These are phyloP conservation scores for Penicillium sp. DNA, from an alignment of 2,329 filamentous ascomycete genomes.

Conservation along the genomic window DNA sequence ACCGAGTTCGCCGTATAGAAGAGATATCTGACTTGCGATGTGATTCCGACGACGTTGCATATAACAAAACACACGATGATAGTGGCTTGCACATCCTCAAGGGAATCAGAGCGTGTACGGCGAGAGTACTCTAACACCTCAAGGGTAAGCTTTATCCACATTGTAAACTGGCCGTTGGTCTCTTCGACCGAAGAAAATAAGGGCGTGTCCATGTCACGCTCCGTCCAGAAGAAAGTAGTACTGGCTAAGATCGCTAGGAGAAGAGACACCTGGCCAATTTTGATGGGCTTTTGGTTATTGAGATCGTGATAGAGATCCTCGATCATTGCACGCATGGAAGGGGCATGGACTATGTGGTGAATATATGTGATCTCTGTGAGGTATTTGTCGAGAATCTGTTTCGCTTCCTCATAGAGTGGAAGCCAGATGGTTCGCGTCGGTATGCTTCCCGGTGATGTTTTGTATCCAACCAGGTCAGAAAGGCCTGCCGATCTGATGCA, in stretches of 20 bases:
- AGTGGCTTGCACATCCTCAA: conserved; percentile 39
- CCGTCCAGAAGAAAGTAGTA: conserved; percentile 33
- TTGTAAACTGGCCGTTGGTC: conserved; percentile 27
- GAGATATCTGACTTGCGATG: conserved; percentile 32
- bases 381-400: conserved; percentile 33
- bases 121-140: conserved; percentile 36
- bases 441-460: neutral
- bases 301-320: conserved; percentile 31
- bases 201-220: conserved; percentile 10
- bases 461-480: neutral
- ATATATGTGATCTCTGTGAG: conserved; percentile 32
- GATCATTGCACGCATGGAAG: conserved; percentile 26
- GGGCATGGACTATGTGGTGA: conserved; percentile 36
- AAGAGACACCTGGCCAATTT: conserved; percentile 29
- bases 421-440: conserved; percentile 32
- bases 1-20: conserved; percentile 32
- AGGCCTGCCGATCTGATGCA: conserved; percentile 1
- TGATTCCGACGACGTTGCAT: conserved; percentile 35
- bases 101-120: conserved; percentile 18
- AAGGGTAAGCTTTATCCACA: conserved; percentile 32
- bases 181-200: conserved; percentile 21
- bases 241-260: conserved; percentile 35
- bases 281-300: conserved; percentile 17
- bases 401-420: conserved; percentile 35
- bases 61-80: conserved; percentile 37